Base-by-base conservation (phyloP, 495 filamentous ascomycete species). In the Rostrohypoxylon terebratum region DNA sequence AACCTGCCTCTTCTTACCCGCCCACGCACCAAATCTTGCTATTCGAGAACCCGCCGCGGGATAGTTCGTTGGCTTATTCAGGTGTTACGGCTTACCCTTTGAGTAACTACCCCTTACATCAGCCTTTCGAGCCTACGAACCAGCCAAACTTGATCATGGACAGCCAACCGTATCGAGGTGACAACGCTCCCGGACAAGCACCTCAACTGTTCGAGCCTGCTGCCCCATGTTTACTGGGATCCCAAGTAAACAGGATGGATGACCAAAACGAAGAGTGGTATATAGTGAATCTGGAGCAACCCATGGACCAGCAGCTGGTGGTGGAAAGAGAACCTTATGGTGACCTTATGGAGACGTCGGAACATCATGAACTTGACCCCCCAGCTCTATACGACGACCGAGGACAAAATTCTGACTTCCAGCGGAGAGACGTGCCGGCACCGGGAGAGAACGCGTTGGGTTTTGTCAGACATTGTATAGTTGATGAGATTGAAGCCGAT, bases 81-180 rank as follows among this genome's bases (percentile, higher is more conserved):
- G 42, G 40, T 57, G 16, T 44, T 33, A 38, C 66, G 55, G 42
- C 59, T 6, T 3, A 45, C 16, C 16, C 9, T 28, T 50, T 47
- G 11, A 16, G 23, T 31, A 4, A 3, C 40, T 61, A 64, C 50
- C 18, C 64, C 33, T 61, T 38, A 8, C 60, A 14, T 8, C 23
- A 16, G 20, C 16, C 47, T 13, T 61, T 64, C 6, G 48, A 54
- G 36, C 23, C 14, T 8, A 16, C 53, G 44, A 23, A 28, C 25
- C 23, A 53, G 23, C 59, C 50, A 45, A 48, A 18, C 36, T 53
- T 72, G 70, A n/a, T 63, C 5, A 5, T 59, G 13, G 50, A 31
- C 7, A 7, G 48, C 25, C 70, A 13, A 31, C 21, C 20, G 0
- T 14, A 40, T 65, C 23, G 4, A 14, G 23, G n/a, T 23, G 45